These are phyloP conservation scores for Thielaviopsis ethacetica DNA, from an alignment of 2,329 filamentous ascomycete genomes.

Conservation along the genomic window DNA sequence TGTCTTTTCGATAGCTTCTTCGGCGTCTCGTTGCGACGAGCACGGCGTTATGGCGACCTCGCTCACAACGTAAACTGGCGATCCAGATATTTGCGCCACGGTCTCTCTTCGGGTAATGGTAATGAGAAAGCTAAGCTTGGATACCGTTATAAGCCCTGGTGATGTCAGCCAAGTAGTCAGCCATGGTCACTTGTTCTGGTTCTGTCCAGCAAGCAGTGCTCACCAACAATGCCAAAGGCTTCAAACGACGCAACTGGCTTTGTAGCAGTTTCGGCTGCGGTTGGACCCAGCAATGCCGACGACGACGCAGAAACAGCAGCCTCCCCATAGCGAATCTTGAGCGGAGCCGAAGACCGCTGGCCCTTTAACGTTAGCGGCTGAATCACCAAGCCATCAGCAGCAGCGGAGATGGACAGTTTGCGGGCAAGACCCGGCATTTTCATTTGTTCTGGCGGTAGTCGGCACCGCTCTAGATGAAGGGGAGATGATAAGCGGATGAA, in stretches of 20 bases:
- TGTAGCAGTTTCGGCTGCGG: conserved; percentile 23
- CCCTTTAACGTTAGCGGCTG: conserved; percentile 51
- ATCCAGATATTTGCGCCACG: conserved; percentile 72
- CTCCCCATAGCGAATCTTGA: conserved; percentile 56
- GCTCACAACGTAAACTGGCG: conserved; percentile 71
- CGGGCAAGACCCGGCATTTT: conserved; percentile 61
- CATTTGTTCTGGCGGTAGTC: not conserved
- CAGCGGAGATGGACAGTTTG: conserved; percentile 66
- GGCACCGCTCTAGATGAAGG: conserved; percentile 8
- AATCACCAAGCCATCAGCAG: conserved; percentile 67
- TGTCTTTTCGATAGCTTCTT: conserved; percentile 51
- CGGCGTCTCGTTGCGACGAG: conserved; percentile 57
- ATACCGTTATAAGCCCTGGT: conserved; percentile 68
- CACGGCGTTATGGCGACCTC: conserved; percentile 86
- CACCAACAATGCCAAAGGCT: conserved; percentile 44
- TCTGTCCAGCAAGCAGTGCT: conserved; percentile 12
- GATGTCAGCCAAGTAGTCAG: not conserved
- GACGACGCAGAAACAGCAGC: conserved; percentile 13
- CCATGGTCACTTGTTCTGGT: not conserved
- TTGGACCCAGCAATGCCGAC: not conserved
- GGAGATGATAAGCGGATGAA: not conserved
- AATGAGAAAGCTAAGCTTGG: conserved; percentile 67
- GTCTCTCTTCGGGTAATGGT: conserved; percentile 75
- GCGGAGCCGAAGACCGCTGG: conserved; percentile 35
- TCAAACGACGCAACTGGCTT: conserved; percentile 35